These are phyloP conservation scores for Keithomyces neogunnii DNA, from an alignment of 2,329 filamentous ascomycete genomes.

Conservation along the genomic window DNA sequence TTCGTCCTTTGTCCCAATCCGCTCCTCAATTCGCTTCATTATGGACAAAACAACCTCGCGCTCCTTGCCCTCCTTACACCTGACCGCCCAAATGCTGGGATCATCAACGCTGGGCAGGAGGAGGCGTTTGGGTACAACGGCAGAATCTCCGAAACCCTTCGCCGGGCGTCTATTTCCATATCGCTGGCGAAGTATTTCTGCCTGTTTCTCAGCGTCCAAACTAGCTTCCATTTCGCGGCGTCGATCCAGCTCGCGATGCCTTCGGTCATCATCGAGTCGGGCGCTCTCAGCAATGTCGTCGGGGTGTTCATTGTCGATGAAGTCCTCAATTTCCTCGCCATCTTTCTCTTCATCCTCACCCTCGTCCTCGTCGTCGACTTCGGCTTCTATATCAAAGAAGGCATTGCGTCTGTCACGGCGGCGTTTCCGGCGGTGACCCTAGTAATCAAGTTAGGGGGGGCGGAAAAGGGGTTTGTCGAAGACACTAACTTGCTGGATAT, in stretches of 20 bases:
- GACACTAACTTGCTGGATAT: constrained; percentile 52
- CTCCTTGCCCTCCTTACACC: constrained; percentile 93
- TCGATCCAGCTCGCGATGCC: constrained; percentile 89
- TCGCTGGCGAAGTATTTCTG: constrained; percentile 74
- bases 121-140: constrained; percentile 74
- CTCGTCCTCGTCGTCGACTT: constrained; percentile 92
- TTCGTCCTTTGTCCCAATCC: constrained; percentile 67
- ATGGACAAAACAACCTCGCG: constrained; percentile 81
- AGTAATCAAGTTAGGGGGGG: neutral
- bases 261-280: constrained; percentile 78
- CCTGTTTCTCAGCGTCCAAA: constrained; percentile 89
- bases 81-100: constrained; percentile 89
- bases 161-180: constrained; percentile 72
- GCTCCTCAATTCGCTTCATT: constrained; percentile 81
- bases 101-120: constrained; percentile 90
- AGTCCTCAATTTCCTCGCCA: constrained; percentile 71
- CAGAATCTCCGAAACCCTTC: constrained; percentile 57
- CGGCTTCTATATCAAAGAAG: constrained; percentile 97
- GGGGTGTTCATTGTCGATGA: constrained; percentile 82
- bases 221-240: constrained; percentile 80
- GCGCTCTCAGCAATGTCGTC: constrained; percentile 79
- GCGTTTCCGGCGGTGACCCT: constrained; percentile 71
- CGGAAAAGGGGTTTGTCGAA: neutral
- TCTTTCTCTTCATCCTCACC: constrained; percentile 86
- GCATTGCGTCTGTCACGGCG: constrained; percentile 67